Evolutionary conservation across 2,329 filamentous ascomycete species (phyloP).

Genomic region (Scedosporium apiospermum): DNA sequence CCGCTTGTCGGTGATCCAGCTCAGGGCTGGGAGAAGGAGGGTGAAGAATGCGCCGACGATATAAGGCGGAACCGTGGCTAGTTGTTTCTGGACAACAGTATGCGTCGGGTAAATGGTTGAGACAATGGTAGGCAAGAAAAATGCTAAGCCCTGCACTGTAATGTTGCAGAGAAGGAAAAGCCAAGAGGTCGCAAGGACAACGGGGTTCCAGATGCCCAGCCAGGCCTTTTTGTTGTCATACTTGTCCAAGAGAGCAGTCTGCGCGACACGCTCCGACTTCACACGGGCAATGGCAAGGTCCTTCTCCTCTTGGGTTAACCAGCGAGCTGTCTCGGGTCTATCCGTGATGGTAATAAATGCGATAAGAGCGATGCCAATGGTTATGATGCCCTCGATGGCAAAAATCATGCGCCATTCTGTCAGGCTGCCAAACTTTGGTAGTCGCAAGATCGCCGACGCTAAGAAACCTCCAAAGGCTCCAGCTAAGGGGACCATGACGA

Average conservation of each 20-base stretch:
- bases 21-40: slow-evolving; percentile 45
- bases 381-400: slow-evolving; percentile 57
- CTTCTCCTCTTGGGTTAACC: slow-evolving; percentile 58
- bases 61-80: slow-evolving; percentile 57
- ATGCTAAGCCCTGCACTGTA: slow-evolving; percentile 56
- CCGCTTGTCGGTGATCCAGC: slow-evolving; percentile 44
- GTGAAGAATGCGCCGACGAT: slow-evolving; percentile 53
- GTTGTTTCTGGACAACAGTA: slow-evolving; percentile 55
- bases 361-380: slow-evolving; percentile 42
- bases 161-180: slow-evolving; percentile 58
- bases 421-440: slow-evolving; percentile 48
- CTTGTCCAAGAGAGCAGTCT: slow-evolving; percentile 51
- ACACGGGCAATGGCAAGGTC: slow-evolving; percentile 56
- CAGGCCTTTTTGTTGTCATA: slow-evolving; percentile 46
- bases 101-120: slow-evolving; percentile 39
- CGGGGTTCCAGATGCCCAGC: slow-evolving; percentile 50
- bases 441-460: slow-evolving; percentile 51
- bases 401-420: slow-evolving; percentile 60
- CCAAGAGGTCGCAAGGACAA: slow-evolving; percentile 42
- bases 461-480: slow-evolving; percentile 64
- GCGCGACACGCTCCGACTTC: slow-evolving; percentile 54
- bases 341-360: slow-evolving; percentile 58
- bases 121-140: slow-evolving; percentile 59
- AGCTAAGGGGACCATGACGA: slow-evolving; percentile 61
- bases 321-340: slow-evolving; percentile 56